These are phyloP conservation scores for Aspergillus latus DNA, from an alignment of 2,329 filamentous ascomycete species.

Conservation along the genomic window DNA sequence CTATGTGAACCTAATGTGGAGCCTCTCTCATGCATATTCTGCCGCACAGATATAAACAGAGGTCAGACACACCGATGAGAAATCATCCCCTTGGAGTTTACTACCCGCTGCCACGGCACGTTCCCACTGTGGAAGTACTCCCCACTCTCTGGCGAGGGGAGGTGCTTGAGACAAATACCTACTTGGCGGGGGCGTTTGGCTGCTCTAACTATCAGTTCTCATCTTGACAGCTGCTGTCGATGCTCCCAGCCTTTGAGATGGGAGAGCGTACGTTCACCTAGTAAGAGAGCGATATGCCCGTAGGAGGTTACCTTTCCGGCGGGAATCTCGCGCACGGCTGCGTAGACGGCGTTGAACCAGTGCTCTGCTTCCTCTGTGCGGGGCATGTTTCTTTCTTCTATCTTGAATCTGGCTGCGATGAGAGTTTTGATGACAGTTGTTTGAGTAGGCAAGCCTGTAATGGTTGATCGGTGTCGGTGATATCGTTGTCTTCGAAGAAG, in stretches of 20 bases:
- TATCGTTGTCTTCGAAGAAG: too few relatives aligned
- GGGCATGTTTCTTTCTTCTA: conserved; percentile 33
- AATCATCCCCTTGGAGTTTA: conserved; percentile 83
- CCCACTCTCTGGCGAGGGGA: conserved; percentile 56
- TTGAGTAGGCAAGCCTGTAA: too few relatives aligned
- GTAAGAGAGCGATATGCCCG: conserved; percentile 65
- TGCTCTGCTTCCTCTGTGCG: conserved; percentile 50
- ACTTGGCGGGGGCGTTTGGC: conserved; percentile 79
- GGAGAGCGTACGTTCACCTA: conserved; percentile 59
- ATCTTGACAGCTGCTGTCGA: too few relatives aligned
- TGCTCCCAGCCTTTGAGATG: neutral
- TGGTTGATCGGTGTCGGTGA: too few relatives aligned
- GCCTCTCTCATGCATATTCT: too few relatives aligned
- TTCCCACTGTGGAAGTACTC: conserved; percentile 68
- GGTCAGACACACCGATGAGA: conserved; percentile 65
- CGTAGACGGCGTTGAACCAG: conserved; percentile 68
- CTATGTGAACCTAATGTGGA: neutral
- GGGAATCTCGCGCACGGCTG: conserved; percentile 82
- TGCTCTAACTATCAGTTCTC: conserved; percentile 31
- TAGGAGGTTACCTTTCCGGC: conserved; percentile 82
- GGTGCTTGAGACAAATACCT: conserved; percentile 83
- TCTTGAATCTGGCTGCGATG: too few relatives aligned
- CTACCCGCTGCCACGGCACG: conserved; percentile 92
- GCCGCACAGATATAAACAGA: too few relatives aligned
- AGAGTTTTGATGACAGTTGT: too few relatives aligned